These are phyloP conservation scores for Lophiostoma macrostomum DNA, from an alignment of 495 filamentous ascomycete species.

Conservation along the genomic window DNA sequence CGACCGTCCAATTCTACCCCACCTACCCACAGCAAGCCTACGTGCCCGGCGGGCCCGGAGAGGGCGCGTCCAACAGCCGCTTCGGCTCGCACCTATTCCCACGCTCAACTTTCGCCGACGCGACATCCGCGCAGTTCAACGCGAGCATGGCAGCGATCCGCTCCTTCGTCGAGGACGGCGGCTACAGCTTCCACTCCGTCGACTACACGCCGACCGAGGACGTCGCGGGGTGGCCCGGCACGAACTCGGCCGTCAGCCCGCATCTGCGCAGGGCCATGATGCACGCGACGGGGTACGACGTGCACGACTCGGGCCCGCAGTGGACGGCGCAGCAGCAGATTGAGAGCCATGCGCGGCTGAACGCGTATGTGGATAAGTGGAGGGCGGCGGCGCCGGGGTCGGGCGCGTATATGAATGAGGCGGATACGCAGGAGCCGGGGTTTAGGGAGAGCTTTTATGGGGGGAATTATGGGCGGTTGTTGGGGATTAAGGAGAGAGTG, in stretches of 20 bases:
- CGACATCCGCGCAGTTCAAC: conserved; percentile 4
- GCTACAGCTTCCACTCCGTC: conserved; percentile 26
- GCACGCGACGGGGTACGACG: conserved; percentile 27
- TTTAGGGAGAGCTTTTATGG: conserved; percentile 30
- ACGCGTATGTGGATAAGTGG: conserved; percentile 17
- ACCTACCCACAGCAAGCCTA: conserved; percentile 7
- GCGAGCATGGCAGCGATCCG: conserved; percentile 17
- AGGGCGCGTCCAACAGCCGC: conserved; percentile 6
- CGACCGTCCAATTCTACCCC: conserved; percentile 2
- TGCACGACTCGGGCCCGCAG: conserved; percentile 12
- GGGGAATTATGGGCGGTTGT: conserved; percentile 42
- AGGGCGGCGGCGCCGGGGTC: conserved; percentile 21
- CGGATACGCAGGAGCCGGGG: conserved; percentile 31
- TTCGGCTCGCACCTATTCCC: conserved; percentile 28
- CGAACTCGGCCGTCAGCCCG: conserved; percentile 8
- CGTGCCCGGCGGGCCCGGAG: conserved; percentile 4
- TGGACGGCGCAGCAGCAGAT: conserved; percentile 7
- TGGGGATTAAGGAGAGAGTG: conserved; percentile 50
- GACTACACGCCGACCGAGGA: conserved; percentile 17
- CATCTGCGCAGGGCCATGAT: conserved; percentile 14
- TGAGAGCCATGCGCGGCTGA: conserved; percentile 13
- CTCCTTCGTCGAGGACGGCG: conserved; percentile 27
- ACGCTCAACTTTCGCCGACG: conserved; percentile 13
- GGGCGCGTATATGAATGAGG: conserved; percentile 35
- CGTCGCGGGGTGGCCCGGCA: conserved; percentile 23